Conservation (phyloP, 805 yeast species). For the Ogataea polymorpha region DNA sequence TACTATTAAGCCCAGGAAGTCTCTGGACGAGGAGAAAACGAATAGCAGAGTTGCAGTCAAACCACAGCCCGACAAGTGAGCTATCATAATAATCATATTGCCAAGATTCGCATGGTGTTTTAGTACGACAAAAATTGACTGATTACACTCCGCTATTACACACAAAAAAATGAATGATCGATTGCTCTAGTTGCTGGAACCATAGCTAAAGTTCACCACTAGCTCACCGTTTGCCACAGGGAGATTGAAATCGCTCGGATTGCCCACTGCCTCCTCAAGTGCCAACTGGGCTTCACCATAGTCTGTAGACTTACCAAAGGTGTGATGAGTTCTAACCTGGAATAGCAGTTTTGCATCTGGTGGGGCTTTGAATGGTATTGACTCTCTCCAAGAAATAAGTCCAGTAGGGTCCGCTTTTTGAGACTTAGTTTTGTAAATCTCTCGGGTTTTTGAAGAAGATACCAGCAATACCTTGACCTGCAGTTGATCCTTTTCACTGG, state of each 20-base stretch:
- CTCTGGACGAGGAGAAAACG: background rate
- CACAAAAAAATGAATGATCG: background rate
- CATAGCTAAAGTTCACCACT: constrained; percentile 40
- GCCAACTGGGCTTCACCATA: constrained; percentile 57
- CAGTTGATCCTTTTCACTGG: constrained; percentile 23
- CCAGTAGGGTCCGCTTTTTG: constrained; percentile 49
- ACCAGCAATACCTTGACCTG: constrained; percentile 53
- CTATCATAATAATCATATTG: too few species aligned
- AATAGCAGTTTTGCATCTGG: constrained; percentile 59
- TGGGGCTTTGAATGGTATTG: constrained; percentile 63
- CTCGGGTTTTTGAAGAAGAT: constrained; percentile 44
- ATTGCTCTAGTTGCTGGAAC: constrained; percentile 7
- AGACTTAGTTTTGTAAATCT: constrained; percentile 61
- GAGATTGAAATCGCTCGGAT: constrained; percentile 39
- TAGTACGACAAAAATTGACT: background rate
- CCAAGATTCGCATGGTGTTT: too few species aligned
- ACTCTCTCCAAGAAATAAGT: constrained; percentile 55
- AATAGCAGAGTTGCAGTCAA: background rate
- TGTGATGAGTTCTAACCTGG: constrained; percentile 62
- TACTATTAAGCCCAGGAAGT: background rate
- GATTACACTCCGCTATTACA: background rate
- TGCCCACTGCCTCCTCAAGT: constrained; percentile 49
- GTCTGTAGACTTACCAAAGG: constrained; percentile 66
- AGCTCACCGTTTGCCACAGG: constrained; percentile 37
- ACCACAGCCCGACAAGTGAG: background rate